These are phyloP conservation scores for Alopecurus myosuroides DNA, from an alignment of 176 grass and related monocot genomes.

Conservation along the genomic window DNA sequence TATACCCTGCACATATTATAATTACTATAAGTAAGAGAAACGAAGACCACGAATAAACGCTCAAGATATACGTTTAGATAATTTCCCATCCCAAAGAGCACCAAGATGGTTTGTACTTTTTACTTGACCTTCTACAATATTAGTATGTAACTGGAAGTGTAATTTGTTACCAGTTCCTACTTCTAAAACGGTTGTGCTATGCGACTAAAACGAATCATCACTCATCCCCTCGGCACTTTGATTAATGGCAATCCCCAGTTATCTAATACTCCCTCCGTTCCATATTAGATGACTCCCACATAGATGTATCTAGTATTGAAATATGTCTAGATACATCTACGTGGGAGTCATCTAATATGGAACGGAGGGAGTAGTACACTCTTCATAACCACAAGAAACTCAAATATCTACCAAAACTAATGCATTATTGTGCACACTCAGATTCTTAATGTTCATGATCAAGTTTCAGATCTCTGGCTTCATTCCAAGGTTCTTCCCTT, in stretches of 20 bases:
- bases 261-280: no score
- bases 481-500: not conserved
- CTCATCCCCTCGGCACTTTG: not conserved
- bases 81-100: not conserved
- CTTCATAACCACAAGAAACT: not conserved
- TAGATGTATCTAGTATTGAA: no score
- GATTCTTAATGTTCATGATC: slow-evolving; percentile 3
- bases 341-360: no score
- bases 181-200: not conserved
- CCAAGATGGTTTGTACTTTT: not conserved
- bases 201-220: not conserved
- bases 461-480: not conserved
- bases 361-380: not conserved
- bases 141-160: slow-evolving; percentile 4
- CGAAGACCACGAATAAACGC: not conserved
- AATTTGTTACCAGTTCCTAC: not conserved
- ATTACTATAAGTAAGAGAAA: slow-evolving; percentile 6
- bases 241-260: not conserved
- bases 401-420: not conserved
- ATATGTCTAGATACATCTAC: no score
- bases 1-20: slow-evolving; percentile 52
- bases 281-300: no score
- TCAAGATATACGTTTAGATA: slow-evolving; percentile 10
- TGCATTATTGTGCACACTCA: not conserved
- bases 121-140: not conserved